Evolutionary conservation across 805 yeast genomes (phyloP).

Genomic region (Candida patagonica): DNA sequence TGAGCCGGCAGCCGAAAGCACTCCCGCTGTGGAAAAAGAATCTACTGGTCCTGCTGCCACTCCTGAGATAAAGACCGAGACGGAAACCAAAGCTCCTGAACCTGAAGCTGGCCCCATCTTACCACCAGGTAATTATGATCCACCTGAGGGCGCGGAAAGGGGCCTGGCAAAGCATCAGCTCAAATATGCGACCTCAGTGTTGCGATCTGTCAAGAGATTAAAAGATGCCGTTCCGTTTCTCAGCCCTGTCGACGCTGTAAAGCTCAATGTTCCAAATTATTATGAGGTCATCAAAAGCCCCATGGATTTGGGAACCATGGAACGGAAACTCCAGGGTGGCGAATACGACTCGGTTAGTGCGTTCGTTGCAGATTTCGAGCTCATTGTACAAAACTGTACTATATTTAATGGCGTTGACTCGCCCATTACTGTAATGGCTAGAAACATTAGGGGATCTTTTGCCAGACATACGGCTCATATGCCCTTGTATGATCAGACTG

Average conservation of each 20-base stretch:
- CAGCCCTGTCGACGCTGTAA: slow-evolving; percentile 81
- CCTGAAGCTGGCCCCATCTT: not conserved
- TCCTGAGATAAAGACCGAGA: not conserved
- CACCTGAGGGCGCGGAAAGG: slow-evolving; percentile 7
- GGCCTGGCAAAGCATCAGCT: slow-evolving; percentile 55
- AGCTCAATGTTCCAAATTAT: slow-evolving; percentile 83
- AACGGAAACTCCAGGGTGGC: slow-evolving; percentile 57
- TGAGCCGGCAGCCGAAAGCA: slow-evolving; percentile 1
- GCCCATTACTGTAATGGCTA: slow-evolving; percentile 83
- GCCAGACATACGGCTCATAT: slow-evolving; percentile 87
- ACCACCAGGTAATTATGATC: slow-evolving; percentile 7
- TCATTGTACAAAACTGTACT: slow-evolving; percentile 76
- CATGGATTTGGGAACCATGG: slow-evolving; percentile 90
- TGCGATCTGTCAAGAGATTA: slow-evolving; percentile 79
- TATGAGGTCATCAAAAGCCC: slow-evolving; percentile 77
- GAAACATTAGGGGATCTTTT: slow-evolving; percentile 81
- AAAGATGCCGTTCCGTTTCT: slow-evolving; percentile 89
- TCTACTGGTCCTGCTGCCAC: slow-evolving; percentile 3
- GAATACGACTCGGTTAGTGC: slow-evolving; percentile 66
- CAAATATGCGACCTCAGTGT: slow-evolving; percentile 65
- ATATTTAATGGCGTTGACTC: slow-evolving; percentile 80
- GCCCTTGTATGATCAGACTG: slow-evolving; percentile 50
- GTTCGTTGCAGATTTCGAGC: slow-evolving; percentile 66
- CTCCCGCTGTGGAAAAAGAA: slow-evolving; percentile 1
- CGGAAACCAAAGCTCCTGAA: not conserved